Conservation (phyloP, 768 basidiomycete genomes). For the Mycena maculata region DNA sequence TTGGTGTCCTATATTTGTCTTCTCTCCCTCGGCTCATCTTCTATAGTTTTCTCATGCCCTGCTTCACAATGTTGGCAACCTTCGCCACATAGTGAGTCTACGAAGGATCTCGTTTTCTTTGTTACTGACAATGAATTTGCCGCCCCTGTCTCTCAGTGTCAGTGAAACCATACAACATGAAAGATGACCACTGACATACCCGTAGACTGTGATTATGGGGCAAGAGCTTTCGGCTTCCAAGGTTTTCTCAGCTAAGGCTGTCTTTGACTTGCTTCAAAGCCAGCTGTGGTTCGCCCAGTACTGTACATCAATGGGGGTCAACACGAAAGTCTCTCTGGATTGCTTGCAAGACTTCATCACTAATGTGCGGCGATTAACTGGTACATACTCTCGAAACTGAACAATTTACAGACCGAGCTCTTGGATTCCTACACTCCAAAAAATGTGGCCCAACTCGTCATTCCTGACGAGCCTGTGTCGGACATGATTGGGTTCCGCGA, state of each 20-base stretch:
- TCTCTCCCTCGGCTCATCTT: conserved; percentile 50
- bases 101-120: background rate
- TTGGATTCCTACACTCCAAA: conserved; percentile 16
- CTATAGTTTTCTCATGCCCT: conserved; percentile 44
- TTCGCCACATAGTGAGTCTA: conserved; percentile 48
- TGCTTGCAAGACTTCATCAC: too few relatives aligned
- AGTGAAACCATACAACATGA: too few relatives aligned
- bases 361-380: background rate
- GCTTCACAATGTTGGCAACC: conserved; percentile 72
- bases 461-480: background rate
- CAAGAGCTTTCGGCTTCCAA: conserved; percentile 53
- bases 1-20: background rate
- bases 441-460: background rate
- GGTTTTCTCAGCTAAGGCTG: conserved; percentile 64
- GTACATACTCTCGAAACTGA: too few relatives aligned
- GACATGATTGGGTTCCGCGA: conserved; percentile 31
- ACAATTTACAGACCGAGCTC: conserved; percentile 14
- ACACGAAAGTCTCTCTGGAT: too few relatives aligned
- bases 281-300: conserved; percentile 62
- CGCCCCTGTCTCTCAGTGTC: conserved; percentile 21
- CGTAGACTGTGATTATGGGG: conserved; percentile 53
- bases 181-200: conserved; percentile 12
- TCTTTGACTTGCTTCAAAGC: conserved; percentile 71
- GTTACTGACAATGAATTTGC: background rate
- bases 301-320: too few relatives aligned